These are phyloP conservation scores for Choiromyces venosus DNA, from an alignment of 495 filamentous ascomycete genomes.

Conservation along the genomic window DNA sequence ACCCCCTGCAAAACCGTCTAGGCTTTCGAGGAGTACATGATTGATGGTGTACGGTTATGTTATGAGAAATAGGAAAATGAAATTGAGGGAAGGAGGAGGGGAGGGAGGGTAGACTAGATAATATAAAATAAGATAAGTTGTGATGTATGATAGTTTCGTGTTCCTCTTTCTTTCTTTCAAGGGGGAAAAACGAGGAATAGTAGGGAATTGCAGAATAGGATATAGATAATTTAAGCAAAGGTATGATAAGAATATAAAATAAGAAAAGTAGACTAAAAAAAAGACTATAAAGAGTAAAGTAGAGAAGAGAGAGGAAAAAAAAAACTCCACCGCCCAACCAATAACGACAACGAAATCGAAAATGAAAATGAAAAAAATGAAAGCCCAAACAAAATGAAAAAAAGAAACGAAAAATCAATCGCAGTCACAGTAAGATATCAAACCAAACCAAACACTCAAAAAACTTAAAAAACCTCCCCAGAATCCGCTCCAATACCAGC, in stretches of 20 bases:
- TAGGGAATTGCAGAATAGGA: not conserved
- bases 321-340: not conserved
- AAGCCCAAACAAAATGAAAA: not conserved
- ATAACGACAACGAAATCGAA: not conserved
- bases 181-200: not conserved
- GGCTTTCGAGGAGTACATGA: no score
- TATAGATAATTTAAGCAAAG: not conserved
- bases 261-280: not conserved
- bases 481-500: slow-evolving; percentile 5
- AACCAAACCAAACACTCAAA: not conserved
- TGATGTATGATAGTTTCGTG: not conserved
- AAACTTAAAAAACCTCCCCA: slow-evolving; percentile 27
- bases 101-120: not conserved
- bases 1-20: no score
- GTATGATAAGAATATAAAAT: not conserved
- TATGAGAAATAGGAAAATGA: not conserved
- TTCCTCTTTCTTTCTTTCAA: not conserved
- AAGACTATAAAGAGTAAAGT: not conserved
- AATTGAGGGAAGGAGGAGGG: no score
- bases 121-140: not conserved
- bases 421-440: not conserved
- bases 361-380: not conserved
- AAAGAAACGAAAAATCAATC: not conserved
- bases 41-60: no score
- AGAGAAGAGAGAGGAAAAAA: not conserved